These are phyloP conservation scores for Aspergillus intermedius DNA, from an alignment of 2,329 filamentous ascomycete genomes.

Conservation along the genomic window DNA sequence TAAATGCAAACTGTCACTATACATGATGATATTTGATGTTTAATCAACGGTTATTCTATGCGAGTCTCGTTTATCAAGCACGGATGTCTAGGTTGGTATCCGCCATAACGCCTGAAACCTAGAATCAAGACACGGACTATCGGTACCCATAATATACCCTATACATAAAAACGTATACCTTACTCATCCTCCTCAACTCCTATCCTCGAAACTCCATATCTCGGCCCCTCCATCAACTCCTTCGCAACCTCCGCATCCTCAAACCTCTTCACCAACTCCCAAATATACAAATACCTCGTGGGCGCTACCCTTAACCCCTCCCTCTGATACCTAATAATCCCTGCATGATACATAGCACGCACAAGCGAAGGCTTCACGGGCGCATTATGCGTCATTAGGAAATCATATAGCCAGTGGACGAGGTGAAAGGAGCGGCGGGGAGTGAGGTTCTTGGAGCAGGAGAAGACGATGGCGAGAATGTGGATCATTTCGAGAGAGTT, in stretches of 20 bases:
- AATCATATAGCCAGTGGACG: constrained; percentile 43
- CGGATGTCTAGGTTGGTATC: no score
- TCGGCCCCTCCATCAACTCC: constrained; percentile 15
- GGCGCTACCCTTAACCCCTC: constrained; percentile 28
- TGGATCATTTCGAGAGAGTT: constrained; percentile 40
- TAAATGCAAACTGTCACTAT: constrained; percentile 11
- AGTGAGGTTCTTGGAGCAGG: constrained; percentile 29
- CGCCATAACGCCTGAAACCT: no score
- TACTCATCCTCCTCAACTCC: background rate
- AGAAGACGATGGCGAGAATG: constrained; percentile 39
- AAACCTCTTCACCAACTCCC: constrained; percentile 35
- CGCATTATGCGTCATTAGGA: constrained; percentile 37
- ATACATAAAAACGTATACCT: no score
- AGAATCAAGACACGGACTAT: no score
- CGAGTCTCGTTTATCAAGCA: no score
- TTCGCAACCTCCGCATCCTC: constrained; percentile 40
- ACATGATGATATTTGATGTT: background rate
- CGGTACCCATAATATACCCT: no score
- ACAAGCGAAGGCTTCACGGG: constrained; percentile 39
- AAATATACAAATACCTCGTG: constrained; percentile 37
- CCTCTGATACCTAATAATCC: constrained; percentile 39
- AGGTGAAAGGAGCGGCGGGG: constrained; percentile 40
- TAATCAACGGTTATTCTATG: no score
- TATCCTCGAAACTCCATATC: constrained; percentile 9
- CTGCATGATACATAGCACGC: constrained; percentile 46